Evolutionary conservation across 805 yeast genomes (phyloP).

Genomic region (Kodamaea hsintzibuensis): DNA sequence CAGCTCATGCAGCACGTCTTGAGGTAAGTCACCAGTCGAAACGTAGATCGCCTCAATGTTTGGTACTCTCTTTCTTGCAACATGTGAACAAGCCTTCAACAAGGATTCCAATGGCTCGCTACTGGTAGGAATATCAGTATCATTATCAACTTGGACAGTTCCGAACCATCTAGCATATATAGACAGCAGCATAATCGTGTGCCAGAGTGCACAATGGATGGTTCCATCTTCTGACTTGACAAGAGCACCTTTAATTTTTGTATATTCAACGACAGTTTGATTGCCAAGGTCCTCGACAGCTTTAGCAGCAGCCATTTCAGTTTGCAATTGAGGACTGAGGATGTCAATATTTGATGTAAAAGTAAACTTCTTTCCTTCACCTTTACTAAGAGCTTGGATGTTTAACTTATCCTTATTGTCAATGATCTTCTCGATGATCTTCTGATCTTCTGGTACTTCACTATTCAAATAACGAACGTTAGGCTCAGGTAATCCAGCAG

Average conservation of each 20-base stretch:
- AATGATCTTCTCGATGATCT: not conserved
- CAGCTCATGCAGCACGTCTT: not conserved
- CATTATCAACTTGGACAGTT: not conserved
- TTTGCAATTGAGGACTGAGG: not conserved
- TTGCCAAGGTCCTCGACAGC: not conserved
- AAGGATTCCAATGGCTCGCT: not conserved
- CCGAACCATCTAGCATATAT: slow-evolving; percentile 1
- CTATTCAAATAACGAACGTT: not conserved
- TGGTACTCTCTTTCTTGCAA: not conserved
- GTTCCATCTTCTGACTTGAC: not conserved
- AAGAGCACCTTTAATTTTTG: slow-evolving; percentile 4
- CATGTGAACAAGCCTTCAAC: not conserved
- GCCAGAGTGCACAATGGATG: slow-evolving; percentile 6
- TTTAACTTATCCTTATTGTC: not conserved
- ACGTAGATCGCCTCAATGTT: not conserved
- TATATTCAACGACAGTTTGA: not conserved
- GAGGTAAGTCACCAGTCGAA: not conserved
- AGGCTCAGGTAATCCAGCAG: not conserved
- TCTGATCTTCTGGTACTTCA: not conserved
- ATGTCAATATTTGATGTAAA: not conserved
- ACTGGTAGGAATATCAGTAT: not conserved
- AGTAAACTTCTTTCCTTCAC: not conserved
- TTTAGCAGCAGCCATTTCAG: not conserved
- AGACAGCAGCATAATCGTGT: slow-evolving; percentile 3
- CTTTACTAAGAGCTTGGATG: not conserved